Base-by-base conservation (phyloP, 2,329 filamentous ascomycete species). In the Geosmithia flava region DNA sequence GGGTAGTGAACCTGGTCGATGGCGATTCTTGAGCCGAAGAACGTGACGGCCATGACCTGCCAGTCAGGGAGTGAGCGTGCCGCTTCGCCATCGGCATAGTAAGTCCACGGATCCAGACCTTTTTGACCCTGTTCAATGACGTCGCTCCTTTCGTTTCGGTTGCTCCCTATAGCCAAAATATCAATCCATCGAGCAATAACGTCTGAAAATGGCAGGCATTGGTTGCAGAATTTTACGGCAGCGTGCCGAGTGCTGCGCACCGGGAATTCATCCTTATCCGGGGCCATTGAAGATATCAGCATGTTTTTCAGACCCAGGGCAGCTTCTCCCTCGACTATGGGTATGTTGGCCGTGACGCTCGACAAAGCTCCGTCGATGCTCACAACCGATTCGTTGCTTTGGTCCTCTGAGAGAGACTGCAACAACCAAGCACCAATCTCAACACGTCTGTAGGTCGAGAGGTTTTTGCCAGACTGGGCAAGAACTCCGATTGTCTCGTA, bases 401-500 rank as follows among this genome's bases (percentile, higher is more conserved):
- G 77, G 56, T 97, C 91, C 54, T 89, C 83, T 11, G 83, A 82
- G 3, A 97, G 70, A 1, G 90, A 91, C 23, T 76, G 76, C 58
- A 97, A 94, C 0, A 97, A 73, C 85, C 88, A 97, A 46, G 76
- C 50, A 1, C 78, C 54, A 78, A 78, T 46, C 78, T 69, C 53
- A 30, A 75, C 49, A 71, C 78, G 57, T 72, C 74, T 69, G 40
- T 66, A 65, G 13, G 78, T 57, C 3, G 80, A 68, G 54, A 79
- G 75, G 2, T 74, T 66, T 3, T 82, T 77, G 3, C 77, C 78
- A 53, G 81, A 80, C 81, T 80, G 48, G 3, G 85, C 81, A 20
- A 97, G 66, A 15, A 93, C 76, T 1, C 91, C 93, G 40, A 97
- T 87, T 0, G 87, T 89, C 62, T 97, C 91, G 62, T 96, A 97